Percentiles rank a stretch among this genome's conserved stretches.
phyloP scores from a whole-genome alignment of 352 stramenopile genomes.

The Globisporangium paddicum region DNA sequence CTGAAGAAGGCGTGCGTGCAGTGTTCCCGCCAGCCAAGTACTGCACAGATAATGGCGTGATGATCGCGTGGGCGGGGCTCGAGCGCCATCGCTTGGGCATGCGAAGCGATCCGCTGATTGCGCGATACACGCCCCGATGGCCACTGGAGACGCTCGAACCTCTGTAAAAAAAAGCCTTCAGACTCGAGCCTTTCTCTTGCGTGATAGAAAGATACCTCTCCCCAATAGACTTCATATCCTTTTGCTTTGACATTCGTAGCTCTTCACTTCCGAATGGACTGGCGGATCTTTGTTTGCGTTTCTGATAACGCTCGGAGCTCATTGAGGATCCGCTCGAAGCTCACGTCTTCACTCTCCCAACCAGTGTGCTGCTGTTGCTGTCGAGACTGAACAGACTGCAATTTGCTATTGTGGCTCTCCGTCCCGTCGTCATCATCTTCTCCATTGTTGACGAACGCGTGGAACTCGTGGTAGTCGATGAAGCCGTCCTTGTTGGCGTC shows the following conservation, averaged over 20 bases:
- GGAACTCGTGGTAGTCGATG: conserved; percentile 64
- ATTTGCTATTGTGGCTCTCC: background rate
- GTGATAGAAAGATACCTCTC: background rate
- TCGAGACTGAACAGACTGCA: background rate
- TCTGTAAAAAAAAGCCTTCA: conserved; percentile 16
- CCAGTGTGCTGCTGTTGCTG: background rate
- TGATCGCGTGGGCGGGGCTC: conserved; percentile 94
- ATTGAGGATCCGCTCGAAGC: conserved; percentile 26
- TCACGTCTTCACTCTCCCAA: background rate
- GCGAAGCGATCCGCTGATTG: conserved; percentile 42
- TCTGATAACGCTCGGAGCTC: conserved; percentile 37
- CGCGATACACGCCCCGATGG: conserved; percentile 75
- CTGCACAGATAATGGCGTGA: conserved; percentile 98
- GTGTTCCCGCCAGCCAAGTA: conserved; percentile 75
- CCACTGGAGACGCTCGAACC: conserved; percentile 59
- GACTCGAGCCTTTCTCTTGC: background rate
- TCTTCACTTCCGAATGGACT: conserved; percentile 11
- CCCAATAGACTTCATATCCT: background rate
- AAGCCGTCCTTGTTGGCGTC: conserved; percentile 42
- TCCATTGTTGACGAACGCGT: conserved; percentile 33
- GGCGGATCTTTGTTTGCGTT: conserved; percentile 34
- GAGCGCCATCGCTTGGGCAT: conserved; percentile 53
- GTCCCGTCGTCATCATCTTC: background rate
- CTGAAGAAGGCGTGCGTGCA: conserved; percentile 36
- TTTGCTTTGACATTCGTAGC: background rate